These are phyloP conservation scores for Patellifolia procumbens DNA, from an alignment of 179 eudicot genomes.

Conservation along the genomic window DNA sequence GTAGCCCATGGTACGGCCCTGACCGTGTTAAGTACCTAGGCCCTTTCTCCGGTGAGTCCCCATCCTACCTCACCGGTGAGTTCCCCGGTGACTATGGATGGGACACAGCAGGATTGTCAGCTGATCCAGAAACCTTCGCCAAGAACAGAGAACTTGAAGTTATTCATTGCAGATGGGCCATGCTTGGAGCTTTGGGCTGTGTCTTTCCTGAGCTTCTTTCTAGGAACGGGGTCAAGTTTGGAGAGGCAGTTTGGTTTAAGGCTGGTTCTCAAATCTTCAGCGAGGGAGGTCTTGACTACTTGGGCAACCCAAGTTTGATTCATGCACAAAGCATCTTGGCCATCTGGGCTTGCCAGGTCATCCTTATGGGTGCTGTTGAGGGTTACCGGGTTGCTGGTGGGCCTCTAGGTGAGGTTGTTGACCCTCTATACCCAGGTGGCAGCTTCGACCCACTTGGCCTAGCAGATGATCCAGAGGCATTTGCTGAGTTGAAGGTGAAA, in stretches of 20 bases:
- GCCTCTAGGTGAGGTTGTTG: constrained; percentile 10
- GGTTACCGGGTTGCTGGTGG: constrained; percentile 19
- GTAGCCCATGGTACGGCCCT: constrained; percentile 19
- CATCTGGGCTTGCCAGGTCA: constrained; percentile 22
- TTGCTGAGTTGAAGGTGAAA: constrained; percentile 20
- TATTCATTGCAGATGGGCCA: constrained; percentile 16
- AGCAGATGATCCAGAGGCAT: constrained; percentile 19
- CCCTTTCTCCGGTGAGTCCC: constrained; percentile 19
- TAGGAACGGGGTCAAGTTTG: constrained; percentile 21
- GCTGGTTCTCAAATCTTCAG: constrained; percentile 22
- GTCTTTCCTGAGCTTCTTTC: constrained; percentile 22
- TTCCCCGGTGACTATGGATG: constrained; percentile 22
- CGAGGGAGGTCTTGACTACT: constrained; percentile 24
- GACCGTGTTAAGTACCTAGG: constrained; percentile 19
- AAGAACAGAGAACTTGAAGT: constrained; percentile 21
- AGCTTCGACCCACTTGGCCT: constrained; percentile 21
- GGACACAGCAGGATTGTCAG: constrained; percentile 10
- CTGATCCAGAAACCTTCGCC: constrained; percentile 9
- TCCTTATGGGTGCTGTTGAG: constrained; percentile 24
- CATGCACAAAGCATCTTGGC: constrained; percentile 29
- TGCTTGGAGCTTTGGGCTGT: constrained; percentile 23
- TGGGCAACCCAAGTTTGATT: constrained; percentile 14
- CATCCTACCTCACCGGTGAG: constrained; percentile 15
- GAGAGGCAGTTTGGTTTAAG: constrained; percentile 30
- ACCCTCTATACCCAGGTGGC: constrained; percentile 18